A percentile compares a stretch with the other conserved stretches of the same genome.
phyloP scores from a whole-genome alignment of 2,329 filamentous ascomycete species.

The Trichoderma brevicompactum region DNA sequence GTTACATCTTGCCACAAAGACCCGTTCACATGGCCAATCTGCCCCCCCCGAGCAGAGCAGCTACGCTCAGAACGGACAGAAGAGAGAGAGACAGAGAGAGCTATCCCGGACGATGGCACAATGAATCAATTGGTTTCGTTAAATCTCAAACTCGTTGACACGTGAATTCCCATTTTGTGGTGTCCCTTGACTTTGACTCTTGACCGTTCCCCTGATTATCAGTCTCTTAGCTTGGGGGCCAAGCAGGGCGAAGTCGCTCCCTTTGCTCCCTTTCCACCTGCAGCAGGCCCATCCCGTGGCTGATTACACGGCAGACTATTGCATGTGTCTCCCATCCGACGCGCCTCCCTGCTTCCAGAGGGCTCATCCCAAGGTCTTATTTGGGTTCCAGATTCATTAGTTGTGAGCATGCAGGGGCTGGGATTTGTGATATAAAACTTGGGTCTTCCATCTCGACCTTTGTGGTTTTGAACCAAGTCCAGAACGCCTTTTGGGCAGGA shows the following conservation, averaged over 20 bases:
- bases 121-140: conserved; percentile 27
- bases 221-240: neutral
- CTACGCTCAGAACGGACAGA: conserved; percentile 27
- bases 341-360: conserved; percentile 16
- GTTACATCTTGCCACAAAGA: conserved; percentile 37
- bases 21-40: conserved; percentile 32
- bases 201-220: conserved; percentile 4
- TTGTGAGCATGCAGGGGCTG: conserved; percentile 20
- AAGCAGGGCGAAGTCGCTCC: conserved; percentile 22
- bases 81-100: conserved; percentile 26
- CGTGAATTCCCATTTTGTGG: neutral
- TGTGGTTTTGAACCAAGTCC: neutral
- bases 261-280: conserved; percentile 18
- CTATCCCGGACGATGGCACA: conserved; percentile 26
- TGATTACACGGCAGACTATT: conserved; percentile 17
- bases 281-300: conserved; percentile 7
- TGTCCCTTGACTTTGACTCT: neutral
- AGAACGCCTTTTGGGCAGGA: neutral
- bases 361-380: conserved; percentile 18
- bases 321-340: neutral
- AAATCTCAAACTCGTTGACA: conserved; percentile 19
- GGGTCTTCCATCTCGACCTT: neutral
- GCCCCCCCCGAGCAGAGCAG: conserved; percentile 20
- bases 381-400: conserved; percentile 24
- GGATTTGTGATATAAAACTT: conserved; percentile 22